A percentile compares a stretch with the other conserved stretches of the same genome.
Conservation (phyloP, 441 rosid genomes). For the Adansonia grandidieri region DNA sequence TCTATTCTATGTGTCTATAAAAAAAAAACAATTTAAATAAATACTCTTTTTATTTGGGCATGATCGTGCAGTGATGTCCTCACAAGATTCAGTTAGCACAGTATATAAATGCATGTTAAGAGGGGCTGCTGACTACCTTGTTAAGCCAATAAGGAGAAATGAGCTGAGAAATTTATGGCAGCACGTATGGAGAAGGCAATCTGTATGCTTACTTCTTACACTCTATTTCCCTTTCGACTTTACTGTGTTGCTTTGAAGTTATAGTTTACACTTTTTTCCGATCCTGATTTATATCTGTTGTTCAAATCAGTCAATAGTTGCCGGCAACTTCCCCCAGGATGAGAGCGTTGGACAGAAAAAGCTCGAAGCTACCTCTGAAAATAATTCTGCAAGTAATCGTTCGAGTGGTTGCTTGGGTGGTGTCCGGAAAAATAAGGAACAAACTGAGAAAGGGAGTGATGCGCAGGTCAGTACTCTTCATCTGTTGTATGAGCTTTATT, state of each 20-base stretch:
- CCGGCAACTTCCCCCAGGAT: slow-evolving; percentile 51
- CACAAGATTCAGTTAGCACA: slow-evolving; percentile 75
- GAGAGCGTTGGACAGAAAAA: slow-evolving; percentile 76
- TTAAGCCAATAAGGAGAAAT: slow-evolving; percentile 93
- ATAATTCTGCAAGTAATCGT: slow-evolving; percentile 61
- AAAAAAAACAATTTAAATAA: background rate
- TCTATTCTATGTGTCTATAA: background rate
- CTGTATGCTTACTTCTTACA: slow-evolving; percentile 50
- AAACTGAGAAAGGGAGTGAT: slow-evolving; percentile 63
- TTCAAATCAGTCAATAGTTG: slow-evolving; percentile 44
- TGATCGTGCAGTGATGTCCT: slow-evolving; percentile 90
- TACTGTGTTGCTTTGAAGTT: background rate
- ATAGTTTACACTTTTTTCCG: background rate
- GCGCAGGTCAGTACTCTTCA: slow-evolving; percentile 57
- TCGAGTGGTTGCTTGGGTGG: slow-evolving; percentile 50
- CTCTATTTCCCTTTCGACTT: background rate
- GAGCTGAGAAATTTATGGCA: slow-evolving; percentile 95
- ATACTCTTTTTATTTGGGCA: slow-evolving; percentile 13
- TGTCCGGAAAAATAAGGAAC: slow-evolving; percentile 43
- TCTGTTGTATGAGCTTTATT: background rate
- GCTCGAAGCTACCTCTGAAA: slow-evolving; percentile 72
- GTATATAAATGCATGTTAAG: slow-evolving; percentile 92
- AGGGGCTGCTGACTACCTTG: slow-evolving; percentile 94
- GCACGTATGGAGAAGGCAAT: slow-evolving; percentile 94
- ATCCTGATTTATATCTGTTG: slow-evolving; percentile 13